A percentile compares a stretch with the other conserved stretches of the same genome.
phyloP scores from a whole-genome alignment of 768 basidiomycete genomes.

The Mycena capillaripes region DNA sequence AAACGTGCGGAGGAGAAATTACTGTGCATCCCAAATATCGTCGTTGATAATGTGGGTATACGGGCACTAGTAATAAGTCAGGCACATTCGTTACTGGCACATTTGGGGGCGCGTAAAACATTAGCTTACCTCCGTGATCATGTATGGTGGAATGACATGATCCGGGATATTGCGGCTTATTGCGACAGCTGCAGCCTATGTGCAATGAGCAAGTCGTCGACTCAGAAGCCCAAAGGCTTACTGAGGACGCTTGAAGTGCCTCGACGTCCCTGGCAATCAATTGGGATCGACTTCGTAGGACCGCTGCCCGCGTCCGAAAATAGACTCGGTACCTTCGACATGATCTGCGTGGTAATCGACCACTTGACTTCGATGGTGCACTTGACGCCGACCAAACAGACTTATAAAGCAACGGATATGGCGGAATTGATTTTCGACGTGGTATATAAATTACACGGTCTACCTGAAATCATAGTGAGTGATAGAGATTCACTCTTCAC shows the following conservation, averaged over 20 bases:
- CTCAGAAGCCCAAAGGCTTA: background rate
- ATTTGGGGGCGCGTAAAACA: background rate
- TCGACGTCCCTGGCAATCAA: background rate
- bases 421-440: background rate
- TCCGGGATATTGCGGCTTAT: too few species aligned
- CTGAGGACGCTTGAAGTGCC: background rate
- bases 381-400: background rate
- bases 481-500: background rate
- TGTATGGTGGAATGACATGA: background rate
- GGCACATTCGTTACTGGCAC: background rate
- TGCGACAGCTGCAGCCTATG: too few species aligned
- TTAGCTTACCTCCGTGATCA: background rate
- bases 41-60: background rate
- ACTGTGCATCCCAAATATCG: background rate
- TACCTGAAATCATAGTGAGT: background rate
- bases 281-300: conserved; percentile 1
- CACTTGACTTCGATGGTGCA: background rate
- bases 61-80: background rate
- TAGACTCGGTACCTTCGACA: background rate
- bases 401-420: background rate
- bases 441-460: background rate
- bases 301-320: background rate
- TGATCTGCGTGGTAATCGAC: background rate
- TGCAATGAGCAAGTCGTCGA: background rate
- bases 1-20: background rate